Evolutionary conservation across 1,284 basidiomycete genomes (phyloP).

Genomic region (Rhodotorula sp.): DNA sequence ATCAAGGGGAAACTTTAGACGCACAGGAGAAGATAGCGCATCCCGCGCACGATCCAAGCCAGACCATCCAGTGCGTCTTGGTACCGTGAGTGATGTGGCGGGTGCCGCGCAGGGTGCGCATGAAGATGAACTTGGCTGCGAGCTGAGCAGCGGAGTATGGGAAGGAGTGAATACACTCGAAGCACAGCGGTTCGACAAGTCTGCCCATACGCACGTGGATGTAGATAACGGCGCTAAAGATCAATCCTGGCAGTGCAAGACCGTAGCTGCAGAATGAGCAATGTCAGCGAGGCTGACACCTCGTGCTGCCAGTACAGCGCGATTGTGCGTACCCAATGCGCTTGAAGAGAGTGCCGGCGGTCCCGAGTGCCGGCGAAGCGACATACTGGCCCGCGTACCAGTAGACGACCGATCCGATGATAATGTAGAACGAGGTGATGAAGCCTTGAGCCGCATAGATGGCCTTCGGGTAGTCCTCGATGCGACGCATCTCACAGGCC

Average conservation of each 20-base stretch:
- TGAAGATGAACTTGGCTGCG: slow-evolving; percentile 60
- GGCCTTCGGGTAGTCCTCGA: slow-evolving; percentile 34
- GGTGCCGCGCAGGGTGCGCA: slow-evolving; percentile 61
- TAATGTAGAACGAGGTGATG: slow-evolving; percentile 44
- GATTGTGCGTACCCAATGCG: slow-evolving; percentile 49
- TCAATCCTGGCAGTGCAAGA: no score
- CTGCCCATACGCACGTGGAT: slow-evolving; percentile 50
- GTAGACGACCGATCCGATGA: slow-evolving; percentile 27
- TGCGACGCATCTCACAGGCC: slow-evolving; percentile 52
- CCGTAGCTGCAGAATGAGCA: no score
- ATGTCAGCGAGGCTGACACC: no score
- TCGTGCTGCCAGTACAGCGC: slow-evolving; percentile 46
- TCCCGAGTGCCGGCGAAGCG: slow-evolving; percentile 51
- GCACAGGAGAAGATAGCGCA: slow-evolving; percentile 52
- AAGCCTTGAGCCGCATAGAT: slow-evolving; percentile 35
- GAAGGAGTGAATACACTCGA: background rate
- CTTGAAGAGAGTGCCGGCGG: slow-evolving; percentile 52
- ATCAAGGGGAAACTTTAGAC: no score
- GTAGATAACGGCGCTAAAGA: slow-evolving; percentile 51
- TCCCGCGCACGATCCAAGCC: slow-evolving; percentile 58
- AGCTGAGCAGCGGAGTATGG: background rate
- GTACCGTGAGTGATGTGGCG: slow-evolving; percentile 63
- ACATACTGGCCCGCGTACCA: slow-evolving; percentile 44
- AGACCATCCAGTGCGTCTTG: slow-evolving; percentile 55
- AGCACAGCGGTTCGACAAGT: no score